Evolutionary conservation across 2,329 filamentous ascomycete species (phyloP), one percentile per base, ranked within the genome.

Genomic region (Alternaria brassicicola): DNA sequence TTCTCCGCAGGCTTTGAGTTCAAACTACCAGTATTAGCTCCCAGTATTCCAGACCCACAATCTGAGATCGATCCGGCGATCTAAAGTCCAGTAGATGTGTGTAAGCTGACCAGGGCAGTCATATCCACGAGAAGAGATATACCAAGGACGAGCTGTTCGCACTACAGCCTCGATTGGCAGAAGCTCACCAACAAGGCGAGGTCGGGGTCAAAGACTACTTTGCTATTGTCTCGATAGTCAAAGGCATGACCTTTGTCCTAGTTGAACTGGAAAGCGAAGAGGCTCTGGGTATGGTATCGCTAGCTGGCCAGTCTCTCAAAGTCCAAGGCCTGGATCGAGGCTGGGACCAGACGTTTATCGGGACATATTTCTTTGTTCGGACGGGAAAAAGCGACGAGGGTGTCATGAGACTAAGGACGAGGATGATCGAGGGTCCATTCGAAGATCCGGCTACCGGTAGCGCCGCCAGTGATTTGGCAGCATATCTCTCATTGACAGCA

Each of bases 241-340:
- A 86, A 42, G 91, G 90, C 46, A 89, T 93, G 88, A 86, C 85
- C 1, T 93, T 92, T 74, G 76, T 86, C n/a, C 83, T 91, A 30
- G 80, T 90, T 13, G 78, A 85, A 64, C 79, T 95, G 21, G 80
- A 85, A 0, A 83, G 81, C 52, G 75, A 91, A 9, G 86, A 86
- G 28, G 81, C 84, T 7, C 80, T 94, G 17, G 81, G 78, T 5
- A 66, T 75, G 12, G 74, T 81, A 10, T 78, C 81, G 3, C 64
- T 76, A 28, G 64, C 65, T 3, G 67, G 73, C 31, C 65, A 67
- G 28, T 70, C 53, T 25, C 53, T 72, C 12, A 47, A 78, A 12
- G 68, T 80, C 39, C 74, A 66, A 15, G 72, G 67, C 39, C 69
- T 82, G 17, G 80, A 83, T 59, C 59, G 73, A 39, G 79, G 79